A percentile compares a stretch with the other conserved stretches of the same genome.
phyloP scores from a whole-genome alignment of 495 filamentous ascomycete genomes.

The Neurospora intermedia region DNA sequence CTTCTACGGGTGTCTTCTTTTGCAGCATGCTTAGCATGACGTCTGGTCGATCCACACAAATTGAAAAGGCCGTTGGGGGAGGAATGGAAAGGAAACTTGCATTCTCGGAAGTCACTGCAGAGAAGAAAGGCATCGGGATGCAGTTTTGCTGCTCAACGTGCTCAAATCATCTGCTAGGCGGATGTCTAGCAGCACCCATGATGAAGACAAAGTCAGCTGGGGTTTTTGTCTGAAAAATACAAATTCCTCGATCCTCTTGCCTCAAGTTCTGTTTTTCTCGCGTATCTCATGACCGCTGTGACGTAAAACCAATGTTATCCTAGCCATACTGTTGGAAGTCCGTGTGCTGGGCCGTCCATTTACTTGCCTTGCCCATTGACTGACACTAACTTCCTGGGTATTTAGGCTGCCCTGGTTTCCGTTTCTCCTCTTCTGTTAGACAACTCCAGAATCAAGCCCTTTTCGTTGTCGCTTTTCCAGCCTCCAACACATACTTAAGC shows the following conservation, averaged over 20 bases:
- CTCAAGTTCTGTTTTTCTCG: background rate
- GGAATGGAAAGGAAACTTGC: constrained; percentile 27
- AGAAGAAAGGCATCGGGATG: constrained; percentile 3
- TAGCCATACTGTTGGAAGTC: background rate
- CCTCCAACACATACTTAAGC: too few species aligned
- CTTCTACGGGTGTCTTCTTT: constrained; percentile 7
- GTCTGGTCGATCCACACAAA: background rate
- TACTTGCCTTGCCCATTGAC: too few species aligned
- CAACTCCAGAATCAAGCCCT: too few species aligned
- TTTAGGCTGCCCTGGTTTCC: too few species aligned
- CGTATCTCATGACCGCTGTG: background rate
- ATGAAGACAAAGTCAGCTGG: background rate
- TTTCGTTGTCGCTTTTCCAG: too few species aligned
- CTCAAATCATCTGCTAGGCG: background rate
- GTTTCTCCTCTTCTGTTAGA: too few species aligned
- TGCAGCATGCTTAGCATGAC: constrained; percentile 10
- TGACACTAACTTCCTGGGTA: too few species aligned
- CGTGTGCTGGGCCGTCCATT: too few species aligned
- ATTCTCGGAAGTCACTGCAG: constrained; percentile 14
- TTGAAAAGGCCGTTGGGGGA: constrained; percentile 13
- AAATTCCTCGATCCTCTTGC: background rate
- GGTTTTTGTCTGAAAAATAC: background rate
- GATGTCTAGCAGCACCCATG: background rate
- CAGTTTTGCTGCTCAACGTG: background rate
- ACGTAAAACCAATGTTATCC: background rate